A percentile compares a stretch with the other conserved stretches of the same genome.
Conservation (phyloP, 1,284 basidiomycete genomes). For the Ganoderma leucocontextum region DNA sequence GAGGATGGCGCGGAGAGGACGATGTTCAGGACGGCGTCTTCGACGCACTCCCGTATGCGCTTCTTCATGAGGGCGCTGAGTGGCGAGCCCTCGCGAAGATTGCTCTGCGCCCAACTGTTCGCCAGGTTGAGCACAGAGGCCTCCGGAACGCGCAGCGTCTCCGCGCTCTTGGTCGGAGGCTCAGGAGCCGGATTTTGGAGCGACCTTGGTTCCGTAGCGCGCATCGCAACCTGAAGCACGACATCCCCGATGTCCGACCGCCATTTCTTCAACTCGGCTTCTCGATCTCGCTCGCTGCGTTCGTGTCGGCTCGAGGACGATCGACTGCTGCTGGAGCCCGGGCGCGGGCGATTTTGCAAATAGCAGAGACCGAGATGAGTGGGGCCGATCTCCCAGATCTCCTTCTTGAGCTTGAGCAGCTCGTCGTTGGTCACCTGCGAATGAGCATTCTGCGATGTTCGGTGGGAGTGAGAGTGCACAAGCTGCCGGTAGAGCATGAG, state of each 20-base stretch:
- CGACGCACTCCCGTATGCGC: slow-evolving; percentile 70
- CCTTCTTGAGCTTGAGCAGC: slow-evolving; percentile 70
- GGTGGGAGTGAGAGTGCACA: slow-evolving; percentile 49
- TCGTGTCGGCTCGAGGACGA: slow-evolving; percentile 23
- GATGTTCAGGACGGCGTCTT: slow-evolving; percentile 62
- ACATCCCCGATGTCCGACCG: slow-evolving; percentile 49
- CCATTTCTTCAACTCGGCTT: slow-evolving; percentile 48
- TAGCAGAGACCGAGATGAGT: slow-evolving; percentile 65
- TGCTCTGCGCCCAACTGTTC: slow-evolving; percentile 68
- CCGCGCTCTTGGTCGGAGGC: slow-evolving; percentile 3
- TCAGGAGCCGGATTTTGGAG: slow-evolving; percentile 4
- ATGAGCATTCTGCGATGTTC: slow-evolving; percentile 16
- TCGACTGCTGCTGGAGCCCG: slow-evolving; percentile 23
- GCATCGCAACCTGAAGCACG: slow-evolving; percentile 46
- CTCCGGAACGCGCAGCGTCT: slow-evolving; percentile 51
- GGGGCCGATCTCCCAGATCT: slow-evolving; percentile 80
- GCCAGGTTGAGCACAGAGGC: slow-evolving; percentile 62
- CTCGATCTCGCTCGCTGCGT: slow-evolving; percentile 32
- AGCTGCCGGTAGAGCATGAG: slow-evolving; percentile 84
- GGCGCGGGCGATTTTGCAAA: slow-evolving; percentile 39
- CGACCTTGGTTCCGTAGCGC: slow-evolving; percentile 40
- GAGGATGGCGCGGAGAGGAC: slow-evolving; percentile 48
- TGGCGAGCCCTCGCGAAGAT: slow-evolving; percentile 63
- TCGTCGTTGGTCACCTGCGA: slow-evolving; percentile 48
- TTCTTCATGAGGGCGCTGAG: slow-evolving; percentile 67